A percentile compares a stretch with the other conserved stretches of the same genome.
Conservation (phyloP, 306 rosid genomes). For the Trifolium fragiferum region DNA sequence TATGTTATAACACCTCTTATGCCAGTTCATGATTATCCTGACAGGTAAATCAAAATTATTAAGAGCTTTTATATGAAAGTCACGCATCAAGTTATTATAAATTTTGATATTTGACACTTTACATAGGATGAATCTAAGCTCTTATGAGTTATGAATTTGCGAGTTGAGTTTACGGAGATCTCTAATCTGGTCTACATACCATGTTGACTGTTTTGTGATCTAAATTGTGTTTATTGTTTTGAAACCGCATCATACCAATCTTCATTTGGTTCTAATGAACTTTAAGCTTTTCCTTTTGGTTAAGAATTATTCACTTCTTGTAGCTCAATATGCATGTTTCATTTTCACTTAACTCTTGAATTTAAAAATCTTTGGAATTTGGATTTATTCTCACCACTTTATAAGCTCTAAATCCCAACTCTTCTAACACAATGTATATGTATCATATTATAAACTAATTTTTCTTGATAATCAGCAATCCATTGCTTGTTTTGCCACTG, state of each 20-base stretch:
- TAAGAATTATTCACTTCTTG: conserved; percentile 20
- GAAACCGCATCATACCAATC: not conserved
- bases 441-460: conserved; percentile 1
- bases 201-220: not conserved
- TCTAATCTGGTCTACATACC: not conserved
- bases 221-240: conserved; percentile 24
- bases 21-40: conserved; percentile 60
- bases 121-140: not conserved
- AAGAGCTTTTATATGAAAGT: conserved; percentile 24
- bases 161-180: not conserved
- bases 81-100: conserved; percentile 12
- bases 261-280: conserved; percentile 9
- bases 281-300: conserved; percentile 25
- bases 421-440: not conserved
- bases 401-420: not conserved
- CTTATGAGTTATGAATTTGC: not conserved
- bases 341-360: not conserved
- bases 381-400: not conserved
- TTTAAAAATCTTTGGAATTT: not conserved
- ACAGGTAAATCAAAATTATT: conserved; percentile 57
- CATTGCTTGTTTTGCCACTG: conserved; percentile 12
- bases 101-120: not conserved
- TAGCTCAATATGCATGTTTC: conserved; percentile 13
- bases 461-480: conserved; percentile 15
- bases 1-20: conserved; percentile 83